Evolutionary conservation across 805 yeast species (phyloP).

Genomic region (Metschnikowia dekortorum): DNA sequence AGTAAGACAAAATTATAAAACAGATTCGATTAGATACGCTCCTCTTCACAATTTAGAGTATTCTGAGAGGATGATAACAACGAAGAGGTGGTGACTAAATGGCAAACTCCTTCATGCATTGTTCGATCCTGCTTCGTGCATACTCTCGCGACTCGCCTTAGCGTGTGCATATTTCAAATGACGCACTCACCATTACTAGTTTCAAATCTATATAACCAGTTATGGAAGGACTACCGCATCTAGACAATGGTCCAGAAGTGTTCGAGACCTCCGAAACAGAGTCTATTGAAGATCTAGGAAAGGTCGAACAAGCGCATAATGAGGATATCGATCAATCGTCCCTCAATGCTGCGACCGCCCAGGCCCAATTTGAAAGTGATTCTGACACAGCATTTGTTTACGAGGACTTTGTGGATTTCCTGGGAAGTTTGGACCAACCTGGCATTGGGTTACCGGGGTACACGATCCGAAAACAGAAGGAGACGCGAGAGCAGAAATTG

Average conservation of each 20-base stretch:
- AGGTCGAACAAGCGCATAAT: neutral
- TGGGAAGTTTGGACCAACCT: slow-evolving; percentile 27
- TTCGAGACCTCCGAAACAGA: slow-evolving; percentile 47
- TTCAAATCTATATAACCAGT: neutral
- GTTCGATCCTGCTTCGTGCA: neutral
- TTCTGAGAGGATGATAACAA: too few species aligned
- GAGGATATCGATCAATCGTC: slow-evolving; percentile 14
- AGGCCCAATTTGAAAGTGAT: slow-evolving; percentile 18
- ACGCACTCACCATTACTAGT: neutral
- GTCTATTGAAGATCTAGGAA: slow-evolving; percentile 21
- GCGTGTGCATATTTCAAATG: neutral
- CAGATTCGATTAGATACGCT: neutral
- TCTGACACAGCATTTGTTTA: slow-evolving; percentile 17
- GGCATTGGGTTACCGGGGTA: slow-evolving; percentile 1
- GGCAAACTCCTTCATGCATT: neutral
- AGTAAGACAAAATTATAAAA: slow-evolving; percentile 35
- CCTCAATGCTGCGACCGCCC: slow-evolving; percentile 15
- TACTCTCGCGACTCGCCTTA: slow-evolving; percentile 1
- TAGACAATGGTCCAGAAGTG: slow-evolving; percentile 25
- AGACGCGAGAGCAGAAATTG: slow-evolving; percentile 36
- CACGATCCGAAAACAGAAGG: slow-evolving; percentile 17
- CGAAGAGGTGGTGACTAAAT: neutral
- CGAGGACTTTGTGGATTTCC: slow-evolving; percentile 30
- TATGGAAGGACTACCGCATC: slow-evolving; percentile 9
- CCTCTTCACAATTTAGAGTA: too few species aligned